Evolutionary conservation across 805 yeast species (phyloP).

Genomic region (Saccharomycopsis capsularis): DNA sequence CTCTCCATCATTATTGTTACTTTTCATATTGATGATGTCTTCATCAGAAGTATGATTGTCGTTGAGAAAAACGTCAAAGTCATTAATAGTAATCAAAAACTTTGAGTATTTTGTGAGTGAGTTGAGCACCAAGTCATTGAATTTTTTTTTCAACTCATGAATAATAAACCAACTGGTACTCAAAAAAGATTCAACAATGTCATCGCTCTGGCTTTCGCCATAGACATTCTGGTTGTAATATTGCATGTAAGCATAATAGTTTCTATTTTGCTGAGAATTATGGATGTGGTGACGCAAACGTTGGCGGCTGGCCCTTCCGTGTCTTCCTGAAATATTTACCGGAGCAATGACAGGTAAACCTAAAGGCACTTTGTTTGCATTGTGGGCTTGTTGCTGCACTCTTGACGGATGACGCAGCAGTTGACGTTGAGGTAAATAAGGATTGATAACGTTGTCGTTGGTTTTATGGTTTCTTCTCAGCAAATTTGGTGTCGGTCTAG

Average conservation of each 20-base stretch:
- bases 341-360: too few relatives aligned
- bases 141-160: constrained; percentile 9
- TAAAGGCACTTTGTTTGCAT: neutral
- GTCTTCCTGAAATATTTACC: neutral
- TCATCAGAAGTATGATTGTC: too few relatives aligned
- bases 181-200: constrained; percentile 9
- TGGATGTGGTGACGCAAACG: neutral
- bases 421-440: neutral
- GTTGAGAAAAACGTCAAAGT: neutral
- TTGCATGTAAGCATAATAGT: neutral
- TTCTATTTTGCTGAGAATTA: neutral
- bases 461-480: neutral
- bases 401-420: neutral
- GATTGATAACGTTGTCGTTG: neutral
- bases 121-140: constrained; percentile 11
- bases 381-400: neutral
- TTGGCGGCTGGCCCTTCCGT: neutral
- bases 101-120: constrained; percentile 1
- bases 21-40: too few relatives aligned
- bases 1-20: too few relatives aligned
- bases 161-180: constrained; percentile 19
- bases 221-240: neutral
- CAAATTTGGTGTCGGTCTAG: neutral
- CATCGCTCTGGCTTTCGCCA: neutral
- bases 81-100: constrained; percentile 1